Conservation (phyloP, 768 basidiomycete species). For the Phylloporus sp. region DNA sequence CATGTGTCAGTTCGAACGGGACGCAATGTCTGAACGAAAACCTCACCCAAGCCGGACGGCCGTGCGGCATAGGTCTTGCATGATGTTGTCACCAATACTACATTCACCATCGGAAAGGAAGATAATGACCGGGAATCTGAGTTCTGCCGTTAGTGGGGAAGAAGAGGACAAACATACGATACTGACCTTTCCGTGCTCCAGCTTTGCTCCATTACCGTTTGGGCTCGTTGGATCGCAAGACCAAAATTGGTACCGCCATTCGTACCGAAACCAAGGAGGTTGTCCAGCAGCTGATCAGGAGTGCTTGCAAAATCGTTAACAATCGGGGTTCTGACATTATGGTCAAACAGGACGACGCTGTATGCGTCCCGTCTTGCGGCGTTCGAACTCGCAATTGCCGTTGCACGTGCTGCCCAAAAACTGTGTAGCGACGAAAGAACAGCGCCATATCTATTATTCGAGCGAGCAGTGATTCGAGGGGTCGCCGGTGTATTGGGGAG, state of each 20-base stretch:
- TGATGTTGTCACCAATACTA: slow-evolving; percentile 29
- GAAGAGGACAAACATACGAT: background rate
- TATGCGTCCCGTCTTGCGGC: slow-evolving; percentile 47
- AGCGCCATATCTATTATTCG: slow-evolving; percentile 52
- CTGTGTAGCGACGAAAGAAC: slow-evolving; percentile 51
- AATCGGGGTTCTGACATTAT: slow-evolving; percentile 19
- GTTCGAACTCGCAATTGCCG: slow-evolving; percentile 28
- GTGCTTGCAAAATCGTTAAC: slow-evolving; percentile 44
- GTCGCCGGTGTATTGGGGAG: slow-evolving; percentile 40
- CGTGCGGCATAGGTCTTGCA: slow-evolving; percentile 39
- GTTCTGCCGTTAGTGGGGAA: background rate
- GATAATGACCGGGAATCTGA: slow-evolving; percentile 27
- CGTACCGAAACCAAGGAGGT: slow-evolving; percentile 31
- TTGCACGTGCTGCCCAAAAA: slow-evolving; percentile 52
- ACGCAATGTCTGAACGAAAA: rapidly evolving
- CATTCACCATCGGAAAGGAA: slow-evolving; percentile 51
- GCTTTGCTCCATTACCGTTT: slow-evolving; percentile 36
- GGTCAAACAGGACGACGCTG: slow-evolving; percentile 47
- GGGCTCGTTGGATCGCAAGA: slow-evolving; percentile 35
- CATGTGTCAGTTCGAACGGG: background rate
- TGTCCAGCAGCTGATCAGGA: slow-evolving; percentile 40
- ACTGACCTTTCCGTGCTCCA: slow-evolving; percentile 50
- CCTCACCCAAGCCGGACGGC: slow-evolving; percentile 42
- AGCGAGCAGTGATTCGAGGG: slow-evolving; percentile 31
- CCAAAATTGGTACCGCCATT: slow-evolving; percentile 41